A percentile compares a stretch with the other conserved stretches of the same genome.
phyloP scores from a whole-genome alignment of 2,329 filamentous ascomycete species.

The Aureobasidium melanogenum region DNA sequence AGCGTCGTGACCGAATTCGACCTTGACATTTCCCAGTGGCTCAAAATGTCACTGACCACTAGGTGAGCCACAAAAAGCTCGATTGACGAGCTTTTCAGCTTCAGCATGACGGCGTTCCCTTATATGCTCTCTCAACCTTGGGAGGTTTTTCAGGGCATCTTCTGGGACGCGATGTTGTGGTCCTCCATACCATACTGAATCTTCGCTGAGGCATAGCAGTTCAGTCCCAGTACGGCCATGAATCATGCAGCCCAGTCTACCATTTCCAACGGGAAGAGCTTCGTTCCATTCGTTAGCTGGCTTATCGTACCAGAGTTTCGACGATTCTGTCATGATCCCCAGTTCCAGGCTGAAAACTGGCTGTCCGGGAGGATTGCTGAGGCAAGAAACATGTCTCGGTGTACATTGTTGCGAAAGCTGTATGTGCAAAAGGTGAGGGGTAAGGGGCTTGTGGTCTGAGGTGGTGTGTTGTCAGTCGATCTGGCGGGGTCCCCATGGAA shows the following conservation, averaged over 20 bases:
- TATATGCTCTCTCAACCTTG: constrained; percentile 33
- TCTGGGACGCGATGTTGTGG: constrained; percentile 35
- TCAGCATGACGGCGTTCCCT: constrained; percentile 31
- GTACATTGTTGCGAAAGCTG: neutral
- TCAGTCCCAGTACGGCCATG: constrained; percentile 38
- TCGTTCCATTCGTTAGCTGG: constrained; percentile 27
- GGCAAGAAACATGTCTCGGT: neutral
- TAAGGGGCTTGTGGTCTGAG: neutral
- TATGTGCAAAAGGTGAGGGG: neutral
- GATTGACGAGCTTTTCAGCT: constrained; percentile 33
- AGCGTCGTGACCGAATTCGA: neutral
- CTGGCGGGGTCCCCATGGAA: neutral
- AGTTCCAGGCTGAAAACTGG: too few species aligned
- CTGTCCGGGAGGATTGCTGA: neutral
- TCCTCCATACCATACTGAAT: constrained; percentile 41
- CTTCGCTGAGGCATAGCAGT: constrained; percentile 39
- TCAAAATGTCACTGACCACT: constrained; percentile 42
- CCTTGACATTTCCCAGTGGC: constrained; percentile 25
- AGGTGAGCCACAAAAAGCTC: constrained; percentile 38
- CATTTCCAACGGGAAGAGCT: constrained; percentile 42
- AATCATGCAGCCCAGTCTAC: constrained; percentile 38
- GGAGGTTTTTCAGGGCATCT: constrained; percentile 25
- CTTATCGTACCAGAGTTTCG: constrained; percentile 22
- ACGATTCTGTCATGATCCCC: neutral
- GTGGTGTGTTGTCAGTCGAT: neutral